Conservation (phyloP, 768 basidiomycete species). For the Tubosaeta brunneosetosa region DNA sequence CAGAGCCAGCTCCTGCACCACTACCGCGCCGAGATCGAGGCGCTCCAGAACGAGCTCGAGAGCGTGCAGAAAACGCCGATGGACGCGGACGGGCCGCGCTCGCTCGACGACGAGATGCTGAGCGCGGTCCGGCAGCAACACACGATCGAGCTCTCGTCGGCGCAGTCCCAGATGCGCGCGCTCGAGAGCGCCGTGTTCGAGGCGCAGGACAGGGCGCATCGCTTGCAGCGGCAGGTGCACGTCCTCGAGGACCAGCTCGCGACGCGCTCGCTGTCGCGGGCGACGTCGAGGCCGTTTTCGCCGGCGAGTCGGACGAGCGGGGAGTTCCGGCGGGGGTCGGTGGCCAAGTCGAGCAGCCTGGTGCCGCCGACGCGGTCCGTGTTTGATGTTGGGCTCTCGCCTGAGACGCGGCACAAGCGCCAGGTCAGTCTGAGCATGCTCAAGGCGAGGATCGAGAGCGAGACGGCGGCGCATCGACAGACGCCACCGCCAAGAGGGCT, state of each 20-base stretch:
- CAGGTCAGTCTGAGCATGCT: slow-evolving; percentile 84
- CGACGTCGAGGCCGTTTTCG: slow-evolving; percentile 44
- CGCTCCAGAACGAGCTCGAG: slow-evolving; percentile 64
- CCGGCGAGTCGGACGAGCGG: slow-evolving; percentile 39
- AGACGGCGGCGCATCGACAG: slow-evolving; percentile 40
- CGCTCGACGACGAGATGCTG: slow-evolving; percentile 72
- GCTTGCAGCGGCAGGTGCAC: slow-evolving; percentile 62
- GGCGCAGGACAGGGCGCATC: slow-evolving; percentile 63
- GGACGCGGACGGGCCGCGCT: slow-evolving; percentile 37
- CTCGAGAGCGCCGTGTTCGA: slow-evolving; percentile 72
- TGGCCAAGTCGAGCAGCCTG: slow-evolving; percentile 28
- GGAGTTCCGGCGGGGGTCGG: slow-evolving; percentile 37
- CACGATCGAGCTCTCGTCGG: slow-evolving; percentile 71
- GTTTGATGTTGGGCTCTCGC: slow-evolving; percentile 65
- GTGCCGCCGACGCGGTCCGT: slow-evolving; percentile 48
- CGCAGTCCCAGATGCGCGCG: slow-evolving; percentile 74
- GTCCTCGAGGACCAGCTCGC: slow-evolving; percentile 64
- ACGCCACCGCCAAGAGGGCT: slow-evolving; percentile 53
- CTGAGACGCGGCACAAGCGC: slow-evolving; percentile 77
- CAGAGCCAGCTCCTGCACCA: slow-evolving; percentile 57
- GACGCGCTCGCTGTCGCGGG: slow-evolving; percentile 39
- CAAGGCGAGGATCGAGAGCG: slow-evolving; percentile 85
- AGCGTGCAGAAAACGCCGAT: slow-evolving; percentile 43
- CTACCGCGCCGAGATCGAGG: slow-evolving; percentile 67
- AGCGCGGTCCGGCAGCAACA: slow-evolving; percentile 68